Percentiles rank a stretch among this genome's conserved stretches.
phyloP scores from a whole-genome alignment of 2,329 filamentous ascomycete genomes.

The Penicillium sp. region DNA sequence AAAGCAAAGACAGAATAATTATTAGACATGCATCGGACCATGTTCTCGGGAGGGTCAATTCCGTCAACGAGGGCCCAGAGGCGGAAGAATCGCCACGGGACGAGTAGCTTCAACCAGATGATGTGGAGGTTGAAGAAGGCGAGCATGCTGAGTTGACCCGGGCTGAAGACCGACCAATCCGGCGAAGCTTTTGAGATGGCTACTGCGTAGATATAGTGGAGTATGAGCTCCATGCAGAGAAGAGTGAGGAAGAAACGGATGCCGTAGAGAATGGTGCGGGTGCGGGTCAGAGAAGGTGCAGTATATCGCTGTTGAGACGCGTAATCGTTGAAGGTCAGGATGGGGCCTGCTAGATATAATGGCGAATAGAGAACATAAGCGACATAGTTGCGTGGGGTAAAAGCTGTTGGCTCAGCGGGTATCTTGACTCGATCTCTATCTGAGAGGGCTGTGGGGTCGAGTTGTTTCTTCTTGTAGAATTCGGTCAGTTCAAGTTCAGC shows the following conservation, averaged over 20 bases:
- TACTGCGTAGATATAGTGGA: slow-evolving; percentile 91
- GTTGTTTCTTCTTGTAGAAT: slow-evolving; percentile 90
- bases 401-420: slow-evolving; percentile 73
- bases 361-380: slow-evolving; percentile 91
- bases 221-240: slow-evolving; percentile 85
- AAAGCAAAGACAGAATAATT: slow-evolving; percentile 91
- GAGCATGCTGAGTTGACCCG: slow-evolving; percentile 84
- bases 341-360: slow-evolving; percentile 88
- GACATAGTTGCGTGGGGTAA: slow-evolving; percentile 80
- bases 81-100: slow-evolving; percentile 98
- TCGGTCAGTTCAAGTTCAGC: slow-evolving; percentile 27
- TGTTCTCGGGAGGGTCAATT: slow-evolving; percentile 95
- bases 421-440: slow-evolving; percentile 84
- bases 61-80: slow-evolving; percentile 92
- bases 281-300: slow-evolving; percentile 69
- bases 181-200: slow-evolving; percentile 84
- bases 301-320: slow-evolving; percentile 81
- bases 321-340: slow-evolving; percentile 98
- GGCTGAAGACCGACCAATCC: slow-evolving; percentile 80
- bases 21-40: slow-evolving; percentile 94
- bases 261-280: slow-evolving; percentile 78
- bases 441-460: slow-evolving; percentile 83
- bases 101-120: slow-evolving; percentile 95
- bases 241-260: slow-evolving; percentile 80
- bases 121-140: slow-evolving; percentile 96